phyloP scores from a whole-genome alignment of 768 basidiomycete species.

The Mycena pura region DNA sequence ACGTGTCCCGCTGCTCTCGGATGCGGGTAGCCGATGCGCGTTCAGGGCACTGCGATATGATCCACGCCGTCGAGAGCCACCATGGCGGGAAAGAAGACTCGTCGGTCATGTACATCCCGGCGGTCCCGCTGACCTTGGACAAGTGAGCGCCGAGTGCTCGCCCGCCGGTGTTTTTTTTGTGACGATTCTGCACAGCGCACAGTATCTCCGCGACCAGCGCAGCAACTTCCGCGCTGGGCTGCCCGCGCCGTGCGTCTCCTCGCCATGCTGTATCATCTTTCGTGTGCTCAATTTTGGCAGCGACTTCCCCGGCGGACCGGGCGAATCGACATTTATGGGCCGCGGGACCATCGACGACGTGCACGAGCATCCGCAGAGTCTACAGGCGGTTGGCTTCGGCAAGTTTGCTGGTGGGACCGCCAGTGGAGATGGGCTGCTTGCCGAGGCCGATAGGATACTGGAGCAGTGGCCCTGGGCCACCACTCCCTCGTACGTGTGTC shows the following conservation, averaged over 20 bases:
- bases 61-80: constrained; percentile 60
- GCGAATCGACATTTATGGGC: constrained; percentile 52
- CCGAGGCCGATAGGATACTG: constrained; percentile 13
- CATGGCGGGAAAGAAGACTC: constrained; percentile 58
- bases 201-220: constrained; percentile 57
- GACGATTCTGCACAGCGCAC: too few species aligned
- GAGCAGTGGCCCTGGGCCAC: too few species aligned
- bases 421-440: constrained; percentile 18
- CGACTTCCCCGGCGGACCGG: constrained; percentile 60
- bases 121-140: constrained; percentile 55
- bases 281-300: constrained; percentile 30
- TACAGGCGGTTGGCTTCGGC: constrained; percentile 50
- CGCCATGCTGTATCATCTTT: too few species aligned
- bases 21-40: too few species aligned
- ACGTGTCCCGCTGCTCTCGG: constrained; percentile 21
- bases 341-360: constrained; percentile 43
- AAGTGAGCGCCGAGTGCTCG: constrained; percentile 54
- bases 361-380: constrained; percentile 43
- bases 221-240: constrained; percentile 53
- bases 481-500: too few species aligned
- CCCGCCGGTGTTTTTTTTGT: too few species aligned
- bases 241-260: constrained; percentile 53
- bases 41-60: constrained; percentile 60
- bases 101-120: constrained; percentile 63
- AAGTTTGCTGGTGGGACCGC: constrained; percentile 32